phyloP scores from a whole-genome alignment of 208 protist species.

The Kentomonas sorsogonicus region DNA sequence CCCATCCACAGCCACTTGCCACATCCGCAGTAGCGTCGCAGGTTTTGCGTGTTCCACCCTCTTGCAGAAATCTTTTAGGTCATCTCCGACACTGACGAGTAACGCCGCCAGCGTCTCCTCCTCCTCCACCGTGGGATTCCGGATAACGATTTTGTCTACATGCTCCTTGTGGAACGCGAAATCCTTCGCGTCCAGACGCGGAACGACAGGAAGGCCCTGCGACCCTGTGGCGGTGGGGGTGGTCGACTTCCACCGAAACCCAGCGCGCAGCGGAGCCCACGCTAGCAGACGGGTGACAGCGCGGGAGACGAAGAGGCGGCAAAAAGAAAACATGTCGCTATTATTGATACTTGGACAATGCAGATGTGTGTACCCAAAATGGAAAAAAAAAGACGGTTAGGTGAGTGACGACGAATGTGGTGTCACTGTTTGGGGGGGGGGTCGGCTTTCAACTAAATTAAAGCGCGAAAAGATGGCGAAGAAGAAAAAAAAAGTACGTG shows the following conservation, averaged over 20 bases:
- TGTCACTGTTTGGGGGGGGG: no score
- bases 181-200: constrained; percentile 39
- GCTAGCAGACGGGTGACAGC: no score
- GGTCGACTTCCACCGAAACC: no score
- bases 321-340: no score
- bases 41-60: constrained; percentile 61
- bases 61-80: constrained; percentile 35
- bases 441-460: no score
- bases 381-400: no score
- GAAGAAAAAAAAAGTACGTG: constrained; percentile 8
- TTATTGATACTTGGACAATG: no score
- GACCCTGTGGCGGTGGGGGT: constrained; percentile 30
- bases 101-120: constrained; percentile 57
- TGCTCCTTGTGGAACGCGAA: constrained; percentile 35
- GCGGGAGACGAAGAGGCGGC: no score
- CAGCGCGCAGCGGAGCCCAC: no score
- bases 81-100: constrained; percentile 53
- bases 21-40: constrained; percentile 61
- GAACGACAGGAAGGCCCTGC: constrained; percentile 39
- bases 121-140: constrained; percentile 46
- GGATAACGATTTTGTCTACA: constrained; percentile 33
- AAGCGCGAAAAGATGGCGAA: constrained; percentile 6
- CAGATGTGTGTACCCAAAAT: no score
- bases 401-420: no score
- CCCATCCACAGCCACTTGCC: no score